Percentiles rank a stretch among this genome's conserved stretches.
phyloP scores from a whole-genome alignment of 768 basidiomycete genomes.

The Neoboletus subvelutipes region DNA sequence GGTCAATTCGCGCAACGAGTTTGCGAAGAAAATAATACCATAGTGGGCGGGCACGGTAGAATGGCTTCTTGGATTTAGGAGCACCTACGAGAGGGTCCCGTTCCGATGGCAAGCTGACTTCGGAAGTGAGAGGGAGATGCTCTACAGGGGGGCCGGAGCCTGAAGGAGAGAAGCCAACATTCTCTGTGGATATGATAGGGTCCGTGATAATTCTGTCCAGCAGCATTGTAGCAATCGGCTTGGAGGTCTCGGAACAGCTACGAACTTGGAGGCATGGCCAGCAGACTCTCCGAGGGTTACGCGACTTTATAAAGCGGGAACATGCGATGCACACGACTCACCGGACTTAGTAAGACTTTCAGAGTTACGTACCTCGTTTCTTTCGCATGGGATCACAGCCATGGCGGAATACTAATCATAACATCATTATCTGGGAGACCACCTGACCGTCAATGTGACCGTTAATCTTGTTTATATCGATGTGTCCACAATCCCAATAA shows the following conservation, averaged over 20 bases:
- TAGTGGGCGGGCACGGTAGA: constrained; percentile 49
- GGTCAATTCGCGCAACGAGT: constrained; percentile 6
- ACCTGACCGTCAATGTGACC: not conserved
- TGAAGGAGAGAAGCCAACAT: constrained; percentile 28
- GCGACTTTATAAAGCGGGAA: constrained; percentile 25
- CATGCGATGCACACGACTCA: constrained; percentile 21
- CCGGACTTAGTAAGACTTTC: constrained; percentile 7
- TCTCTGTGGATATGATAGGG: constrained; percentile 37
- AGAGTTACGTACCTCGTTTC: constrained; percentile 22
- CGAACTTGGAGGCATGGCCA: constrained; percentile 8
- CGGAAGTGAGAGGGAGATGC: constrained; percentile 12
- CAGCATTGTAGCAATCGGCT: constrained; percentile 16
- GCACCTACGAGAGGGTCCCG: constrained; percentile 32
- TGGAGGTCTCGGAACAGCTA: not conserved
- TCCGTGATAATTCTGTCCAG: constrained; percentile 34
- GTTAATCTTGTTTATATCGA: not conserved
- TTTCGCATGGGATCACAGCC: constrained; percentile 12
- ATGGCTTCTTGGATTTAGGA: constrained; percentile 40
- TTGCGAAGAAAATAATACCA: constrained; percentile 33
- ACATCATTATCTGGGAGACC: not conserved
- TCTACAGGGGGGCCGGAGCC: constrained; percentile 19
- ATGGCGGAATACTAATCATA: not conserved
- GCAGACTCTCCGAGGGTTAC: not conserved
- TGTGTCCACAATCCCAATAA: not conserved
- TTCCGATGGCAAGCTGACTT: constrained; percentile 29